Base-by-base conservation (phyloP, 2,329 filamentous ascomycete genomes). In the Aspergillus amoenus region DNA sequence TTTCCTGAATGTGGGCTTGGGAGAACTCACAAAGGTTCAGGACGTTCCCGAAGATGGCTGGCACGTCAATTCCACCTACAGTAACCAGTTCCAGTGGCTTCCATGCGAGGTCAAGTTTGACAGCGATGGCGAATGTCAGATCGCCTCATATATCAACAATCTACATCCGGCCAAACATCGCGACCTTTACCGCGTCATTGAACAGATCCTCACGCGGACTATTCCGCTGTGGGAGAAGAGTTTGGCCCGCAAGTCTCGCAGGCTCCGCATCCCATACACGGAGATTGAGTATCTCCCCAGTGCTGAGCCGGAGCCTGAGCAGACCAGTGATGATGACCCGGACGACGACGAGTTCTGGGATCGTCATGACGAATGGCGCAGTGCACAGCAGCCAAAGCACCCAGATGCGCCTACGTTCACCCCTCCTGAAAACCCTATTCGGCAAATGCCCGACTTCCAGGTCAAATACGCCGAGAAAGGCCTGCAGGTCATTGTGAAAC, bases 401-500 rank as follows among this genome's bases (percentile, higher is more conserved):
- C 41, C 41, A 5, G 50, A 52, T 13, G 40, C 30, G 4, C 1
- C 1, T n/a, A 8, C 5, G 4, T 39, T 45, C 15, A 7, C 27
- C 9, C 27, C 50, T 6, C 41, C 41, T 5, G 6, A 12, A 24
- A 3, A 21, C 1, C 0, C 15, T 2, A 9, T 3, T 3, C 8
- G 7, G 17, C 32, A 32, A 1, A 13, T 5, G 18, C 12, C 46
- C 15, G 5, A 45, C 8, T 32, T 53, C 9, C 4, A 5, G 1
- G 32, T 27, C 8, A 4, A 40, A 3, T 53, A 40, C 32, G 32
- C 11, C 21, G 32, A 53, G 2, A 67, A 74, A 1, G 78, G 80
- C 1, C 48, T 71, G 9, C 68, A 71, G 30, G 56, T 71, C 37
- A 87, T 89, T 39, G 81, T 88, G 48, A 88, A 88, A 66, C 76